These are phyloP conservation scores for Parastagonospora avenae DNA, from an alignment of 2,329 filamentous ascomycete species.

Conservation along the genomic window DNA sequence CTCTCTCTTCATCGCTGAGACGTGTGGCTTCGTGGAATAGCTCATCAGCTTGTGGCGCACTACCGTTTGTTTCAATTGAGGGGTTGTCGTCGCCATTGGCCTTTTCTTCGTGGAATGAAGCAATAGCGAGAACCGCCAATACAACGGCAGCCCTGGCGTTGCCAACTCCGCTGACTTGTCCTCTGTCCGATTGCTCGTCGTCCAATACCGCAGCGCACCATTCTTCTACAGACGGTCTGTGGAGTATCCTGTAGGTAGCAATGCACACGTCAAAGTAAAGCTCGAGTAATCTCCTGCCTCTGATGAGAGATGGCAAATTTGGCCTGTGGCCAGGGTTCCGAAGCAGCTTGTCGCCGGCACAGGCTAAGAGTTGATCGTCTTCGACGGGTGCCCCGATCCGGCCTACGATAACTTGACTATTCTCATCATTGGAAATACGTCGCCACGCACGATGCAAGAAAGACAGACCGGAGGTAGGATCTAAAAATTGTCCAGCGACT, in stretches of 20 bases:
- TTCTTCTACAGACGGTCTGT: conserved; percentile 56
- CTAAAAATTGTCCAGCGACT: conserved; percentile 62
- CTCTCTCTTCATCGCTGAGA: conserved; percentile 54
- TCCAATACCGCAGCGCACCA: conserved; percentile 46
- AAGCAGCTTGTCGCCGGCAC: conserved; percentile 59
- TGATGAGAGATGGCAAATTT: conserved; percentile 15
- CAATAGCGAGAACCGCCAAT: conserved; percentile 50
- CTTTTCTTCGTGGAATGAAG: conserved; percentile 54
- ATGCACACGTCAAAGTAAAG: conserved; percentile 65
- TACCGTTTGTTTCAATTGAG: conserved; percentile 29
- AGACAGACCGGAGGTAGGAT: conserved; percentile 58
- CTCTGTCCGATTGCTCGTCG: conserved; percentile 19
- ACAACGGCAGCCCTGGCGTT: conserved; percentile 50
- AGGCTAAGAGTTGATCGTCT: conserved; percentile 54
- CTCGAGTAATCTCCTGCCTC: conserved; percentile 46
- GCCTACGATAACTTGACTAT: conserved; percentile 29
- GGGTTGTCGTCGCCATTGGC: conserved; percentile 29
- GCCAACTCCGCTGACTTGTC: conserved; percentile 50
- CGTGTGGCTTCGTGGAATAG: conserved; percentile 48
- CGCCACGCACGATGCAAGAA: conserved; percentile 71
- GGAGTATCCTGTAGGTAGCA: conserved; percentile 62
- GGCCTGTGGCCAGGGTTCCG: conserved; percentile 38
- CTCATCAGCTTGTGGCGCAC: conserved; percentile 50
- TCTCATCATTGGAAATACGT: conserved; percentile 65
- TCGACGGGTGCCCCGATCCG: conserved; percentile 12